Base-by-base conservation (phyloP, 2,329 filamentous ascomycete genomes). In the Chalaropsis thielavioides region DNA sequence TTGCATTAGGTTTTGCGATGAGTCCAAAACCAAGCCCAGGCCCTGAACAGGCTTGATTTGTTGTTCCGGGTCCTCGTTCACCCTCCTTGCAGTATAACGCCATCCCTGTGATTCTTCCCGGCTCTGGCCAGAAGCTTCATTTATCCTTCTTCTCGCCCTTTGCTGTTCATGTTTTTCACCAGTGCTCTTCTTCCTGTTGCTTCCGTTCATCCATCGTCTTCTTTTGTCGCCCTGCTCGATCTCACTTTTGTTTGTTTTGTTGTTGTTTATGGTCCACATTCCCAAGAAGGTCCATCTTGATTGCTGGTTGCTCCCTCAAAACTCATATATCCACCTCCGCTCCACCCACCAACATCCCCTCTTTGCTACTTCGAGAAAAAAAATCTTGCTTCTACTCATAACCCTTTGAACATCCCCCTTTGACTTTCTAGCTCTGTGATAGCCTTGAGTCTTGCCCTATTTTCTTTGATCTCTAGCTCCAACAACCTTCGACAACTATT, bases 271-370 rank as follows among this genome's bases (percentile, higher is more conserved):
- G 17, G 22, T 43, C 38, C 24, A 49, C 35, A 43, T 64, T 19
- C 54, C 38, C 11, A 35, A 58, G 24, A 59, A 49, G 10, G 4
- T 35, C 40, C 31, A 10, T 49, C 35, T 35, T 62, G 60, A 24
- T 49, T 62, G 31, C 31, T 62, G 41, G 60, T 62, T 62, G 60
- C 60, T 62, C 60, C 60, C 40, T 62, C 60, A 10, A 13, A 58
- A 38, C 27, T n/a, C 54, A 58, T 58, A 58, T 58, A 58, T 58
- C 27, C 27, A 19, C 54, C 54, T n/a, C 24, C 27, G n/a, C 27
- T 58, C 27, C 54, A 35, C 27, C 31, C 27, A 58, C 27, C 13
- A 31, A 31, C 31, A 13, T 5, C 15, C 17, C 5, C 54, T 58
- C 54, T 38, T 27, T n/a, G 11, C 3, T 15, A 35, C 27, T 58